Evolutionary conservation across 2,329 filamentous ascomycete genomes (phyloP).

Genomic region (Aspergillus thermomutatus): DNA sequence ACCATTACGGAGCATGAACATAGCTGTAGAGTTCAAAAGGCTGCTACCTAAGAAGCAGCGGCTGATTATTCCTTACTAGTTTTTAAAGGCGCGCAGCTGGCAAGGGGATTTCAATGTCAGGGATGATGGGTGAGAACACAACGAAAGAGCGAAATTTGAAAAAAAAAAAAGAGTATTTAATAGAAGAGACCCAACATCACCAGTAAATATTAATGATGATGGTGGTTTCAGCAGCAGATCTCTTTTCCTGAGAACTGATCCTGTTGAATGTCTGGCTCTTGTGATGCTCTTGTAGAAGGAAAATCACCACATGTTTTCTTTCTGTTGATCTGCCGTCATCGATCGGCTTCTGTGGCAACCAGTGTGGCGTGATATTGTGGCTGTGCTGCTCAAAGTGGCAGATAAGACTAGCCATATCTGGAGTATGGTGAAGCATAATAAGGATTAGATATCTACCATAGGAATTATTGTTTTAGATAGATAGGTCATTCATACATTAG

Average conservation of each 20-base stretch:
- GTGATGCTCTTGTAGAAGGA: not conserved
- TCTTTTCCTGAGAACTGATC: not conserved
- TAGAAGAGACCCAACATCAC: slow-evolving; percentile 17
- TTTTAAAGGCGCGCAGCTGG: not conserved
- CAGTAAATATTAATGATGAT: not conserved
- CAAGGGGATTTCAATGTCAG: slow-evolving; percentile 6
- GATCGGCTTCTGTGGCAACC: slow-evolving; percentile 20
- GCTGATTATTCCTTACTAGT: slow-evolving; percentile 13
- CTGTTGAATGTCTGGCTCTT: not conserved
- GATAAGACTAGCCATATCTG: not conserved
- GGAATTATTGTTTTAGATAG: not conserved
- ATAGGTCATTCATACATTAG: not conserved
- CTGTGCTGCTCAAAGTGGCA: slow-evolving; percentile 10
- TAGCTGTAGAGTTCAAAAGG: slow-evolving; percentile 30
- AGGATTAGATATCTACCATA: too few species aligned
- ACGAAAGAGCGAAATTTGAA: not conserved
- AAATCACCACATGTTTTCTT: slow-evolving; percentile 11
- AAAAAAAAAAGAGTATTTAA: slow-evolving; percentile 1
- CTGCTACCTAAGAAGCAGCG: slow-evolving; percentile 22
- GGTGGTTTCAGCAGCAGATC: not conserved
- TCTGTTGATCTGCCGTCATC: slow-evolving; percentile 21
- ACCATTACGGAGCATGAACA: slow-evolving; percentile 59
- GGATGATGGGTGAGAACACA: slow-evolving; percentile 1
- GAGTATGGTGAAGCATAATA: not conserved
- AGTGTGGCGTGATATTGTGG: slow-evolving; percentile 10